Evolutionary conservation across 2,329 filamentous ascomycete species (phyloP).

Genomic region (Pseudopithomyces chartarum): DNA sequence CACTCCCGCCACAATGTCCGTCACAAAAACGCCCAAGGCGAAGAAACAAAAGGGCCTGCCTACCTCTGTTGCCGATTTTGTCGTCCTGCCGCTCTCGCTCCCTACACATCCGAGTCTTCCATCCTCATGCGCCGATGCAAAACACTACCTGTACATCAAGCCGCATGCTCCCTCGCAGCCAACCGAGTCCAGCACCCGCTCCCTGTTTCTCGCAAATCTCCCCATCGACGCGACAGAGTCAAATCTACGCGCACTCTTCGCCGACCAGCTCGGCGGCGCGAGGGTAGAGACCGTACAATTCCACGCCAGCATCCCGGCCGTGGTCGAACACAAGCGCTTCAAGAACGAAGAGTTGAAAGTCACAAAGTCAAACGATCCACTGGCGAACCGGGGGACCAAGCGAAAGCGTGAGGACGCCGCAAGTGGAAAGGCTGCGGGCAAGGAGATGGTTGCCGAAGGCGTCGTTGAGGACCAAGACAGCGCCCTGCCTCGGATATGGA

Average conservation of each 20-base stretch:
- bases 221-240: conserved; percentile 81
- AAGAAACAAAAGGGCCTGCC: conserved; percentile 24
- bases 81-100: conserved; percentile 70
- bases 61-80: conserved; percentile 63
- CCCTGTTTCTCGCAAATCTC: conserved; percentile 88
- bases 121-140: conserved; percentile 53
- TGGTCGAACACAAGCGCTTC: conserved; percentile 55
- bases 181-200: conserved; percentile 70
- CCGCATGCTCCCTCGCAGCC: conserved; percentile 74
- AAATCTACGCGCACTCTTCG: conserved; percentile 78
- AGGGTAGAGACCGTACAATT: conserved; percentile 80
- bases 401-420: conserved; percentile 66
- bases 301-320: conserved; percentile 51
- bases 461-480: conserved; percentile 62
- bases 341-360: conserved; percentile 26
- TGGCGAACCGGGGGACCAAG: conserved; percentile 55
- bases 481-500: conserved; percentile 74
- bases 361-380: conserved; percentile 31
- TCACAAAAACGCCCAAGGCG: conserved; percentile 9
- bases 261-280: conserved; percentile 73
- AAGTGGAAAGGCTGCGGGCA: conserved; percentile 58
- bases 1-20: neutral
- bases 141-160: conserved; percentile 87
- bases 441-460: conserved; percentile 41
- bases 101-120: conserved; percentile 49